Base-by-base conservation (phyloP, 2,329 filamentous ascomycete species). In the Ophiostoma sp. region DNA sequence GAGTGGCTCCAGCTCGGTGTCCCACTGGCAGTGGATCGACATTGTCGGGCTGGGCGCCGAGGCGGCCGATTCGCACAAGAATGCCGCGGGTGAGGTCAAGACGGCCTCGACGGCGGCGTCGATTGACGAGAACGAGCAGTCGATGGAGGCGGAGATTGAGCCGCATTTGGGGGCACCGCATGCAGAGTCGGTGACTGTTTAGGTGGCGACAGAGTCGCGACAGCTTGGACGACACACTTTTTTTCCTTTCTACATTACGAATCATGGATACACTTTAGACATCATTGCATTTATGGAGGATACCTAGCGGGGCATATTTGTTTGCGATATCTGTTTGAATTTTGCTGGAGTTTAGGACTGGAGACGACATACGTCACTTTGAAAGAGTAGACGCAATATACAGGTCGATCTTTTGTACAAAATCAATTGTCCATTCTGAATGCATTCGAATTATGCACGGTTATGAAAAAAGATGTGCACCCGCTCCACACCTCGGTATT, bases 11-110 rank as follows among this genome's bases (percentile, higher is more conserved):
- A 69, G 76, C 57, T 7, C 11, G 1, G 83, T 89, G 8, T 82
- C 83, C 2, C 80, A 82, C 71, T 90, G 88, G 88, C 79, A 80
- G 57, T 87, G 84, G 84, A 84, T 89, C 74, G 85, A 89, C 69
- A 81, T 85, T 25, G 82, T 87, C 2, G 87, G 87, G 8, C 80
- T 88, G 75, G 87, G 84, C 33, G 76, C 76, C 11, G 75, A 79
- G 9, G 77, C 77, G 19, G 75, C 75, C 61, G 75, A 69, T n/a
- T 5, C 50, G 19, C 25, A 17, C 28, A 66, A 75, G 3, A 75
- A 71, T 22, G 75, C 76, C 74, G 42, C 75, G 39, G 74, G 76
- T 57, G 25, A 75, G 48, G 71, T 76, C 76, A 36, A 71, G 70
- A 9, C 75, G 75, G 70, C 7, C 6, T 12, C 28, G 25, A 22